Evolutionary conservation across 2,329 filamentous ascomycete genomes (phyloP).

Genomic region (Fusarium tuaranense): DNA sequence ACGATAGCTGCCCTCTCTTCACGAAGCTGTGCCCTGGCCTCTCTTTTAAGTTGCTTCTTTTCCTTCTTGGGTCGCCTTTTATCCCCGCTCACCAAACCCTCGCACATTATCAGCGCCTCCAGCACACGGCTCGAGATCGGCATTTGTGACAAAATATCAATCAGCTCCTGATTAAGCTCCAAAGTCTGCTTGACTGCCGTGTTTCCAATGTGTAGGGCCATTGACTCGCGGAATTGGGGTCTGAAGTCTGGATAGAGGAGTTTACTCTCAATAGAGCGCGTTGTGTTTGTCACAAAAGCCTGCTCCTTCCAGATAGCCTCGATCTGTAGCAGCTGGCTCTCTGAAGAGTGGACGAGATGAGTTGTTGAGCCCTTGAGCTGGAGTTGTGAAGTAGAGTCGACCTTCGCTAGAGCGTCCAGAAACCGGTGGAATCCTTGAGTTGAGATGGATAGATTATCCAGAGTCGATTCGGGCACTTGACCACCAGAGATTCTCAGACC

Average conservation of each 20-base stretch:
- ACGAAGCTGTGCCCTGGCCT: background rate
- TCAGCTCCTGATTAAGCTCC: slow-evolving; percentile 40
- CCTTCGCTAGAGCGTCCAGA: slow-evolving; percentile 35
- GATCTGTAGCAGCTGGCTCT: slow-evolving; percentile 48
- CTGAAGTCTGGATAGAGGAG: slow-evolving; percentile 48
- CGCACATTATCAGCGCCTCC: slow-evolving; percentile 23
- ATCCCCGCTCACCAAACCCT: slow-evolving; percentile 10
- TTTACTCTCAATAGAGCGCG: slow-evolving; percentile 50
- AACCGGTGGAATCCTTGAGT: slow-evolving; percentile 34
- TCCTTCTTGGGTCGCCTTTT: background rate
- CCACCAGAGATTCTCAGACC: slow-evolving; percentile 39
- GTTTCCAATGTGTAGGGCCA: slow-evolving; percentile 45
- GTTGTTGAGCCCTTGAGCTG: background rate
- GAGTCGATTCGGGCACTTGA: slow-evolving; percentile 15
- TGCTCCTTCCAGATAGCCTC: slow-evolving; percentile 51
- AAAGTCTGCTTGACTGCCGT: slow-evolving; percentile 35
- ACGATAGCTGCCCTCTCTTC: slow-evolving; percentile 4
- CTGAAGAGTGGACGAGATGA: slow-evolving; percentile 13
- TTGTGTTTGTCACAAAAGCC: slow-evolving; percentile 44
- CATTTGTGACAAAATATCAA: slow-evolving; percentile 15
- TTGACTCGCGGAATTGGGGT: slow-evolving; percentile 44
- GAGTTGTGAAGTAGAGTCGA: slow-evolving; percentile 23
- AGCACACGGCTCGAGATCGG: slow-evolving; percentile 7
- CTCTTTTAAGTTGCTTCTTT: background rate
- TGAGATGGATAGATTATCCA: slow-evolving; percentile 46